Evolutionary conservation across 441 rosid genomes (phyloP), one percentile per base, ranked within the genome.

Genomic region (Bruguiera hainesii): DNA sequence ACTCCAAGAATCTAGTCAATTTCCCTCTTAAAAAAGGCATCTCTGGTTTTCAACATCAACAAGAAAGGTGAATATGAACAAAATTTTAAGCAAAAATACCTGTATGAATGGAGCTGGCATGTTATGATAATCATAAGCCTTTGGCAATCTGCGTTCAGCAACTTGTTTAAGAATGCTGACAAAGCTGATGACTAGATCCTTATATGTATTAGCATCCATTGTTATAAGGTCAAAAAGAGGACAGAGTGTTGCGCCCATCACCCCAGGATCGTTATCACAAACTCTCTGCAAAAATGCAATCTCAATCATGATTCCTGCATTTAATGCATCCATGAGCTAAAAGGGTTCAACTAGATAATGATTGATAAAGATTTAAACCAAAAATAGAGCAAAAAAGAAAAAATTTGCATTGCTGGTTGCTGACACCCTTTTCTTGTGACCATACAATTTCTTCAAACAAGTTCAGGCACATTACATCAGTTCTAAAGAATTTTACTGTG

Each of bases 41-140:
- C 48, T 42, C 48, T 13, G 48, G 48, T 13, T 42, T 42, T 42
- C 48, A 13, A 3, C 48, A 42, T 13, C 5, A 42, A 37, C 18
- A 42, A 42, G 48, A 35, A 51, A 72, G 56, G 42, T 28, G 8
- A 56, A 56, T 23, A 52, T 37, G 56, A 29, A 11, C 13, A 50
- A 28, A 70, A 60, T 7, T 66, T 18, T 56, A 51, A 29, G 50
- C 55, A 31, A 58, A 52, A 56, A 39, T 73, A 95, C 99, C 98
- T 89, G 99, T 71, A 95, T 86, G 81, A 91, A 94, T 8, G 99
- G 99, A 75, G 99, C 98, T 20, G 99, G 97, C 90, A 91, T 84
- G 75, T 84, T 89, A 81, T 94, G 99, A 74, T 91, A 94, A 76
- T 91, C 99, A 46, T 91, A 94, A 76, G 80, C 75, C 91, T 94